Conservation (phyloP, 495 filamentous ascomycete species). For the Mycothermus thermophilus region DNA sequence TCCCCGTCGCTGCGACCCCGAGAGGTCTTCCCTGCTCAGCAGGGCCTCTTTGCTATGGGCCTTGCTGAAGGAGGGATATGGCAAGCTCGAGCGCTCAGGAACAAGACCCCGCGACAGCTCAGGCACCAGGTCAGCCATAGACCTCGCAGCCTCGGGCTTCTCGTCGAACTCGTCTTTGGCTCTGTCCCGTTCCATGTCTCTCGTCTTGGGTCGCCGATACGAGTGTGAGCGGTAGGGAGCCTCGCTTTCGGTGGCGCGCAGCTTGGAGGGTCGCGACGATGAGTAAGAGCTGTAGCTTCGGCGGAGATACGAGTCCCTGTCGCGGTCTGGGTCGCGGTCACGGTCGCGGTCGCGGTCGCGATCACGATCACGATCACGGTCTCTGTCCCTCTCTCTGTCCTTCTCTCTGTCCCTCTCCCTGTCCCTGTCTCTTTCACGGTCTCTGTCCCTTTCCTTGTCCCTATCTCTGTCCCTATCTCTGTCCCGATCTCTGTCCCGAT, state of each 20-base stretch:
- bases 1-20: constrained; percentile 19
- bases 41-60: constrained; percentile 76
- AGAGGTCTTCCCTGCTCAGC: constrained; percentile 44
- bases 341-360: constrained; percentile 12
- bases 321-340: constrained; percentile 13
- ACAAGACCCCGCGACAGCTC: constrained; percentile 32
- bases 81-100: constrained; percentile 43
- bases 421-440: constrained; percentile 10
- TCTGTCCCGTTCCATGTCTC: constrained; percentile 33
- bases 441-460: constrained; percentile 18
- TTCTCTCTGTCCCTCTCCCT: constrained; percentile 6
- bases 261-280: constrained; percentile 23
- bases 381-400: constrained; percentile 9
- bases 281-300: constrained; percentile 7
- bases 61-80: constrained; percentile 81
- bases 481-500: constrained; percentile 15
- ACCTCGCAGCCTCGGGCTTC: constrained; percentile 18
- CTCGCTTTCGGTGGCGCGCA: constrained; percentile 25
- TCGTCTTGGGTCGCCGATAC: constrained; percentile 27
- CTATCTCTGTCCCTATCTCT: constrained; percentile 17
- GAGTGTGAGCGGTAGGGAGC: constrained; percentile 19
- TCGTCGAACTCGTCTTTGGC: constrained; percentile 15
- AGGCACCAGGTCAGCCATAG: constrained; percentile 35
- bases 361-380: constrained; percentile 5
- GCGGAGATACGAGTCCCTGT: constrained; percentile 13